Conservation (phyloP, 2,329 filamentous ascomycete genomes). For the Orbilia javanica region DNA sequence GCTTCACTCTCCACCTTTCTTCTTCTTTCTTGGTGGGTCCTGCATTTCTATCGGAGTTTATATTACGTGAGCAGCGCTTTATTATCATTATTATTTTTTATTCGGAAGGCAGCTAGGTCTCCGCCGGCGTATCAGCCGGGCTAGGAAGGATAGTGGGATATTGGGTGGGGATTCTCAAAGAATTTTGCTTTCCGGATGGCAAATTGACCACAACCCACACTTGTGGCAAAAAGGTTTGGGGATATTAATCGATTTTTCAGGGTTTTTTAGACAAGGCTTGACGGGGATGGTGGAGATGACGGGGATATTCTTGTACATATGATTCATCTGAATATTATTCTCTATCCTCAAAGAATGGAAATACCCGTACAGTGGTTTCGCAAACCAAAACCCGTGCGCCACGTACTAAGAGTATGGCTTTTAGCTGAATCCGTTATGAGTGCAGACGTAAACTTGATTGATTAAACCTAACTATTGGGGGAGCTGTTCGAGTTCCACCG, state of each 20-base stretch:
- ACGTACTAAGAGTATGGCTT: conserved; percentile 1
- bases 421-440: not conserved
- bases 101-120: not conserved
- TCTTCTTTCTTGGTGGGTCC: conserved; percentile 60
- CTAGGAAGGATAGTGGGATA: not conserved
- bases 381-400: not conserved
- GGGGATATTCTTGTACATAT: not conserved
- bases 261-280: not conserved
- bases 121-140: not conserved
- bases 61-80: conserved; percentile 57
- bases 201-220: not conserved
- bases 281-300: not conserved
- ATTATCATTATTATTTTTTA: conserved; percentile 44
- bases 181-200: not conserved
- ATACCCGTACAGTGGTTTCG: not conserved
- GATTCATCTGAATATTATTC: not conserved
- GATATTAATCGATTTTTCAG: not conserved
- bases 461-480: not conserved
- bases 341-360: not conserved
- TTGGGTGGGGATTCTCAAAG: not conserved
- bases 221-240: not conserved
- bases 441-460: not conserved
- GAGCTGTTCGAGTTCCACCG: not conserved
- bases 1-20: conserved; percentile 51
- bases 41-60: conserved; percentile 59